A percentile compares a stretch with the other conserved stretches of the same genome.
Conservation (phyloP, 495 filamentous ascomycete species). For the Emericellopsis terricola region DNA sequence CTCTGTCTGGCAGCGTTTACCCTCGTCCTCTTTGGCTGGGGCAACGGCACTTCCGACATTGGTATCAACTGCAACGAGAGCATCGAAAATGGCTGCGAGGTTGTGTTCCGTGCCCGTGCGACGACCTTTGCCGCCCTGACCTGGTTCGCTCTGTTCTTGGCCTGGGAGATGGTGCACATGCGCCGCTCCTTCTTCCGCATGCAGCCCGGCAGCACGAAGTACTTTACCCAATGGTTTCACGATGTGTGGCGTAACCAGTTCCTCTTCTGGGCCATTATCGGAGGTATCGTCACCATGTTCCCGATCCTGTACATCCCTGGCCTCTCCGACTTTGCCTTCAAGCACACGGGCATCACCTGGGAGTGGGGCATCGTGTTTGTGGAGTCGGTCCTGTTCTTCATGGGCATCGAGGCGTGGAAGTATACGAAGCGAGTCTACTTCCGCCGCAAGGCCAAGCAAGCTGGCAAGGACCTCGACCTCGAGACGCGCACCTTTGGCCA, state of each 20-base stretch:
- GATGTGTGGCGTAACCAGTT: slow-evolving; percentile 58
- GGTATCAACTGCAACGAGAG: slow-evolving; percentile 42
- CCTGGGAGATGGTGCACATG: slow-evolving; percentile 56
- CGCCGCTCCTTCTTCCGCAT: slow-evolving; percentile 51
- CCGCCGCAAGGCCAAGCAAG: slow-evolving; percentile 3
- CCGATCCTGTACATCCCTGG: slow-evolving; percentile 56
- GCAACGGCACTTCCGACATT: slow-evolving; percentile 36
- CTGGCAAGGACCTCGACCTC: slow-evolving; percentile 19
- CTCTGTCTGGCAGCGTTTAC: slow-evolving; percentile 49
- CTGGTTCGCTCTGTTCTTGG: slow-evolving; percentile 57
- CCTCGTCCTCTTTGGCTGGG: slow-evolving; percentile 47
- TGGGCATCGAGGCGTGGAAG: slow-evolving; percentile 50
- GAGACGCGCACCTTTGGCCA: slow-evolving; percentile 20
- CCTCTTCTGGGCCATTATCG: slow-evolving; percentile 49
- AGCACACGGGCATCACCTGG: slow-evolving; percentile 50
- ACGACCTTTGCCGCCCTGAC: slow-evolving; percentile 56
- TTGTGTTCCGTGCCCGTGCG: slow-evolving; percentile 54
- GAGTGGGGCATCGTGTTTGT: slow-evolving; percentile 51
- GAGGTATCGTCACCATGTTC: slow-evolving; percentile 53
- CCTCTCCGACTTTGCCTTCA: slow-evolving; percentile 50
- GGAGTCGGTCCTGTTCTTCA: slow-evolving; percentile 40
- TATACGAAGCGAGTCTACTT: slow-evolving; percentile 37
- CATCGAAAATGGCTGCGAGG: slow-evolving; percentile 34
- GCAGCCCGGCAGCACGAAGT: slow-evolving; percentile 32
- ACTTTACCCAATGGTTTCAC: slow-evolving; percentile 27